These are phyloP conservation scores for Phaeotremella fagi DNA, from an alignment of 768 basidiomycete species.

Conservation along the genomic window DNA sequence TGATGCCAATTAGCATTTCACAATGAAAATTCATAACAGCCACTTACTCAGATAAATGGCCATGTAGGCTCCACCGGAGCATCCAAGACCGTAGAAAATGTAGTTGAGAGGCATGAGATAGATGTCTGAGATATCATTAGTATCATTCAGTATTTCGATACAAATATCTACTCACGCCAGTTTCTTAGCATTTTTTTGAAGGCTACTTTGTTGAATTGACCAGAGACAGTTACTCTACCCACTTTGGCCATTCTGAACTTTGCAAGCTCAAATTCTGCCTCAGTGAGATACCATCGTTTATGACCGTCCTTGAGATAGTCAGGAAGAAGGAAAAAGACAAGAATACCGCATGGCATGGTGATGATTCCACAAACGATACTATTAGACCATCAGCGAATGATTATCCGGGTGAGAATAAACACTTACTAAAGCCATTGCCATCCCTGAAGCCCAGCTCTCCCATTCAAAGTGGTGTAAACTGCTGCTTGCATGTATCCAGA, in stretches of 20 bases:
- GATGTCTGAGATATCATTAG: neutral
- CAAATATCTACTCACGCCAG: neutral
- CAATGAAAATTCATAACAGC: neutral
- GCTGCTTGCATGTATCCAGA: constrained; percentile 15
- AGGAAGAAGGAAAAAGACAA: constrained; percentile 19
- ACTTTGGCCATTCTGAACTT: constrained; percentile 6
- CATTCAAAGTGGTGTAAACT: constrained; percentile 19
- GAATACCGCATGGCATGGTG: constrained; percentile 11
- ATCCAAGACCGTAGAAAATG: neutral
- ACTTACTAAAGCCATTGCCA: constrained; percentile 27
- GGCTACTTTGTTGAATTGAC: neutral
- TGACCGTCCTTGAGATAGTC: constrained; percentile 16
- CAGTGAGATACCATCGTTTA: constrained; percentile 21
- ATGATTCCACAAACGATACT: constrained; percentile 14
- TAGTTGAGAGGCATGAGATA: neutral
- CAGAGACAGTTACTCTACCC: neutral
- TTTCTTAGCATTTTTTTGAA: neutral
- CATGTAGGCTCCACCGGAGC: neutral
- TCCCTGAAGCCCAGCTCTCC: constrained; percentile 12
- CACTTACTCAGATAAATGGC: neutral
- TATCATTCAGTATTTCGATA: too few species aligned
- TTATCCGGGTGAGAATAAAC: neutral
- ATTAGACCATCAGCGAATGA: neutral
- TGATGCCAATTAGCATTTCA: neutral
- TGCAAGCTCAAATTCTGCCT: constrained; percentile 17